phyloP scores from a whole-genome alignment of 495 filamentous ascomycete genomes.

The Amphirosellinia nigrospora region DNA sequence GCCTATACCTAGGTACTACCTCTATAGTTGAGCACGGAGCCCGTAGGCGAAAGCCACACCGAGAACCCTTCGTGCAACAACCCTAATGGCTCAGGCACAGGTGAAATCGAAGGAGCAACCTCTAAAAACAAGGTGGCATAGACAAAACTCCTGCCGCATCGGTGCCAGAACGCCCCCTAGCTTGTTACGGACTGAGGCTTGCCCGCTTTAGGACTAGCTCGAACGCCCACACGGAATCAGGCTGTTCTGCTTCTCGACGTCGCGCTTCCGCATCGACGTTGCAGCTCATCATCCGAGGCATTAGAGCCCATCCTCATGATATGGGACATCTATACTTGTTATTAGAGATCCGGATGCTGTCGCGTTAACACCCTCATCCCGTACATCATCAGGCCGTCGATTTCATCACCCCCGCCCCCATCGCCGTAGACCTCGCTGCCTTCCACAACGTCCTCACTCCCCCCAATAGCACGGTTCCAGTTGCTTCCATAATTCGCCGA shows the following conservation, averaged over 20 bases:
- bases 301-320: constrained; percentile 4
- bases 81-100: neutral
- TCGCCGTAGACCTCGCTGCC: constrained; percentile 25
- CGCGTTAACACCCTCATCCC: neutral
- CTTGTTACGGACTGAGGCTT: constrained; percentile 11
- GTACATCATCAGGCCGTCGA: neutral
- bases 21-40: neutral
- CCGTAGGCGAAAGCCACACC: neutral
- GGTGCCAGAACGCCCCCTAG: constrained; percentile 11
- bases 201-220: constrained; percentile 19
- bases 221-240: constrained; percentile 19
- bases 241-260: constrained; percentile 28
- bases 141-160: neutral
- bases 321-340: constrained; percentile 5
- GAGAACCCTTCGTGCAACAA: neutral
- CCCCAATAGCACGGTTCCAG: constrained; percentile 14
- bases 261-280: constrained; percentile 25
- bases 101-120: neutral
- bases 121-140: neutral
- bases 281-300: constrained; percentile 20
- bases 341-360: constrained; percentile 2
- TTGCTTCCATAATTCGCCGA: constrained; percentile 15
- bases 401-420: neutral
- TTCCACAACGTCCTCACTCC: constrained; percentile 7
- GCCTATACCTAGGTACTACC: neutral